Percentiles rank a stretch among this genome's conserved stretches.
These are phyloP conservation scores for Pseudozyma thailandica DNA, from an alignment of 1,284 basidiomycete genomes.

Conservation along the genomic window DNA sequence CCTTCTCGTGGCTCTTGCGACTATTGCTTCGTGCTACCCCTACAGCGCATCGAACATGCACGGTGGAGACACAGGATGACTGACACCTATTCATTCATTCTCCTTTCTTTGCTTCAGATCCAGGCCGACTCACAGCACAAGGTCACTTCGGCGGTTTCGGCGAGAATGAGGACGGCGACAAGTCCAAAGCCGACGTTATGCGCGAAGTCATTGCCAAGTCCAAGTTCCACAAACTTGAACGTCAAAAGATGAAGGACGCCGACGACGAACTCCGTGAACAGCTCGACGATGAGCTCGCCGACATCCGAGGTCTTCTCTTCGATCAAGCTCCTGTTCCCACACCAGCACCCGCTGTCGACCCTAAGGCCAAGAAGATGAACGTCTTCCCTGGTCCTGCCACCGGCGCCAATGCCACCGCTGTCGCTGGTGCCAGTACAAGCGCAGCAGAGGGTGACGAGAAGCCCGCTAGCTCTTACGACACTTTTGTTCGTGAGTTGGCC, in stretches of 20 bases:
- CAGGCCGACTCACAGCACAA: slow-evolving; percentile 39
- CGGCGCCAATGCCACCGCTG: slow-evolving; percentile 31
- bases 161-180: slow-evolving; percentile 72
- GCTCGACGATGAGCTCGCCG: slow-evolving; percentile 87
- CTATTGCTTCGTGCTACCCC: background rate
- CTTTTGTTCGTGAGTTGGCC: slow-evolving; percentile 88
- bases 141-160: slow-evolving; percentile 84
- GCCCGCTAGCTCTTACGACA: slow-evolving; percentile 76
- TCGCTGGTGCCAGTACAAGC: slow-evolving; percentile 12
- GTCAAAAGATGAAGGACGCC: slow-evolving; percentile 86
- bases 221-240: slow-evolving; percentile 79
- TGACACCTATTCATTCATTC: slow-evolving; percentile 5
- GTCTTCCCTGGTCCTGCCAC: slow-evolving; percentile 38
- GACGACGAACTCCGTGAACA: slow-evolving; percentile 87
- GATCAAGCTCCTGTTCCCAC: slow-evolving; percentile 36
- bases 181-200: slow-evolving; percentile 93
- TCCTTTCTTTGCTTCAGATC: slow-evolving; percentile 13
- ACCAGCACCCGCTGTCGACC: slow-evolving; percentile 24
- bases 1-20: background rate
- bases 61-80: background rate
- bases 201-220: slow-evolving; percentile 97
- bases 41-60: too few species aligned
- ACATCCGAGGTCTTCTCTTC: slow-evolving; percentile 79
- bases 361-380: slow-evolving; percentile 36
- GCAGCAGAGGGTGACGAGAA: slow-evolving; percentile 23